Evolutionary conservation across 1,284 basidiomycete species (phyloP).

Genomic region (Thecaphora frezii): DNA sequence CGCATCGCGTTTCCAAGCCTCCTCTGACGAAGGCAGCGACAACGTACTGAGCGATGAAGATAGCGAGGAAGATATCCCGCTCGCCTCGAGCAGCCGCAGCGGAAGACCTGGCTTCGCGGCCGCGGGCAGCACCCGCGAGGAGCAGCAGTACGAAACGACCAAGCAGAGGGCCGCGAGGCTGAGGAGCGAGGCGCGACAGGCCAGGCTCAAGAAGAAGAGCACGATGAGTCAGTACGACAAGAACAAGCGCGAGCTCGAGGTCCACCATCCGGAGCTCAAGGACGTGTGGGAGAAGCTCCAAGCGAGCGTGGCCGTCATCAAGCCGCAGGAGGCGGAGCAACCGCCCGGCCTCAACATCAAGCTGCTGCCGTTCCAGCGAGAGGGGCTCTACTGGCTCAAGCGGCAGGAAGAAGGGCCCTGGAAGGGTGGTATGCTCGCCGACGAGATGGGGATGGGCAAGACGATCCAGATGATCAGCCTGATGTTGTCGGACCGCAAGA

Average conservation of each 20-base stretch:
- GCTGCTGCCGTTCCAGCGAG: constrained; percentile 75
- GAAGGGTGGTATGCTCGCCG: constrained; percentile 90
- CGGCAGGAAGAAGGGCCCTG: constrained; percentile 86
- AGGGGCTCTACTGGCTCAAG: constrained; percentile 93
- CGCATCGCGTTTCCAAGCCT: constrained; percentile 2
- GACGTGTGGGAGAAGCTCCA: constrained; percentile 87
- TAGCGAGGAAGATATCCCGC: constrained; percentile 17
- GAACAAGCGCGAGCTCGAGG: constrained; percentile 13
- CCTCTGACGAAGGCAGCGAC: not conserved
- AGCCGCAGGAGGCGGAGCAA: constrained; percentile 69
- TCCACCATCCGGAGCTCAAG: constrained; percentile 69
- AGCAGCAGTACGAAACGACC: constrained; percentile 43
- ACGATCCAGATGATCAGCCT: constrained; percentile 96
- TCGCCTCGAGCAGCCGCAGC: constrained; percentile 1
- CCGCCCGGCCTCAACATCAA: constrained; percentile 70
- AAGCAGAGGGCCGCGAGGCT: constrained; percentile 42
- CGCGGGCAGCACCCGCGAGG: constrained; percentile 16
- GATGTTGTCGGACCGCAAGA: constrained; percentile 74
- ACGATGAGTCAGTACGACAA: constrained; percentile 26
- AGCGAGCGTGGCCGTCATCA: constrained; percentile 57
- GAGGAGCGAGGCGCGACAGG: constrained; percentile 26
- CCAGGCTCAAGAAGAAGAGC: constrained; percentile 28
- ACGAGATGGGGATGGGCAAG: constrained; percentile 92
- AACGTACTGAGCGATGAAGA: constrained; percentile 1
- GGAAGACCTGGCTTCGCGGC: not conserved